phyloP scores from a whole-genome alignment of 208 protist species.

The Leishmania guyanensis region DNA sequence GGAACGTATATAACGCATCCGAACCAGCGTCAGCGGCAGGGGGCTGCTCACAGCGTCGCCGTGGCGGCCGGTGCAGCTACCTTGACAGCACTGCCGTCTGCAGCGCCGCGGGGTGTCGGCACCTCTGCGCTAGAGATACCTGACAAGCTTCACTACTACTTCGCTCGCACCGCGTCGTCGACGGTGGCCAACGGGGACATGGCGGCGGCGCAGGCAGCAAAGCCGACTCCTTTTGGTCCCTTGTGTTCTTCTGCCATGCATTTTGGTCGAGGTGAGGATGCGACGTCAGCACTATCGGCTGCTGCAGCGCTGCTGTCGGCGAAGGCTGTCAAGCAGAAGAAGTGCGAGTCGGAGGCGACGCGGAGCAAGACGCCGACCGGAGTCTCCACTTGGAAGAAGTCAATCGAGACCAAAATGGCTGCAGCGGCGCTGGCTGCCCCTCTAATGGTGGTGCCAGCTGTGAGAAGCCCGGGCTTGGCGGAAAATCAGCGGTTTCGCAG shows the following conservation, averaged over 20 bases:
- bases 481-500: constrained; percentile 20
- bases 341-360: background rate
- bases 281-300: background rate
- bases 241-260: constrained; percentile 29
- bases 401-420: background rate
- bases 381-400: background rate
- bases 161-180: constrained; percentile 19
- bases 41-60: background rate
- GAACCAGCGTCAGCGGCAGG: constrained; percentile 28
- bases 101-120: constrained; percentile 1
- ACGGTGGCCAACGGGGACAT: background rate
- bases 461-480: background rate
- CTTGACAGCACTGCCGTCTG: background rate
- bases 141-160: constrained; percentile 24
- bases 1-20: constrained; percentile 33
- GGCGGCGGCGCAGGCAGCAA: background rate
- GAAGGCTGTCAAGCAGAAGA: background rate
- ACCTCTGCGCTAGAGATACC: constrained; percentile 18
- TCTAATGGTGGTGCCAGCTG: background rate
- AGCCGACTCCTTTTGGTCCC: constrained; percentile 11
- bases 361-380: background rate
- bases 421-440: background rate
- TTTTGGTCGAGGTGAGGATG: background rate
- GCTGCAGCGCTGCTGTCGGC: background rate
- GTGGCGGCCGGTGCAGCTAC: background rate